Percentiles rank a stretch among this genome's conserved stretches.
phyloP scores from a whole-genome alignment of 352 stramenopile genomes.

The Peronosclerospora sorghi region DNA sequence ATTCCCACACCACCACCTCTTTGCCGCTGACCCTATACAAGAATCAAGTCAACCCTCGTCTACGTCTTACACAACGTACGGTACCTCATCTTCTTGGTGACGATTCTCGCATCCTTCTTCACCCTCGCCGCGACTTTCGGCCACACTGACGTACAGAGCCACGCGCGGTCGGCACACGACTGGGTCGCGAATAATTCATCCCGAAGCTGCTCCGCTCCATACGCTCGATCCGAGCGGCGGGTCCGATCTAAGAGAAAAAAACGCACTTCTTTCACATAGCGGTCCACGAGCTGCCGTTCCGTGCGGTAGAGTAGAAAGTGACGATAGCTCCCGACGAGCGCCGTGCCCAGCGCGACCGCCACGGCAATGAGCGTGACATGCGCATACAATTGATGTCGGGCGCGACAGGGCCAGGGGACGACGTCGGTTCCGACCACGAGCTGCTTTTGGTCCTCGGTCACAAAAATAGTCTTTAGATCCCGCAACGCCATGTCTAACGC shows the following conservation, averaged over 20 bases:
- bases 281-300: slow-evolving; percentile 40
- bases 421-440: slow-evolving; percentile 35
- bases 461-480: slow-evolving; percentile 40
- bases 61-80: slow-evolving; percentile 5
- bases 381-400: slow-evolving; percentile 35
- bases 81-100: slow-evolving; percentile 32
- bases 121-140: slow-evolving; percentile 42
- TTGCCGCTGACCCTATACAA: slow-evolving; percentile 23
- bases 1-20: slow-evolving; percentile 50
- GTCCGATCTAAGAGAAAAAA: slow-evolving; percentile 45
- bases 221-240: slow-evolving; percentile 26
- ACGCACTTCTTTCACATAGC: slow-evolving; percentile 59
- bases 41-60: slow-evolving; percentile 1
- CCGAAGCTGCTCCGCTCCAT: slow-evolving; percentile 43
- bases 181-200: slow-evolving; percentile 53
- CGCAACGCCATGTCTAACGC: slow-evolving; percentile 49
- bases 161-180: slow-evolving; percentile 32
- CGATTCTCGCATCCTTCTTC: slow-evolving; percentile 45
- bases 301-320: slow-evolving; percentile 30
- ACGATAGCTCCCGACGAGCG: slow-evolving; percentile 23
- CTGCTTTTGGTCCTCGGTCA: slow-evolving; percentile 30
- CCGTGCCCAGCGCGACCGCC: slow-evolving; percentile 19
- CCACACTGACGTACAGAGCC: slow-evolving; percentile 46
- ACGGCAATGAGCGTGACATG: slow-evolving; percentile 30
- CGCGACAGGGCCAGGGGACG: slow-evolving; percentile 41